Base-by-base conservation (phyloP, 345 rosid species). In the Geranium brycei region DNA sequence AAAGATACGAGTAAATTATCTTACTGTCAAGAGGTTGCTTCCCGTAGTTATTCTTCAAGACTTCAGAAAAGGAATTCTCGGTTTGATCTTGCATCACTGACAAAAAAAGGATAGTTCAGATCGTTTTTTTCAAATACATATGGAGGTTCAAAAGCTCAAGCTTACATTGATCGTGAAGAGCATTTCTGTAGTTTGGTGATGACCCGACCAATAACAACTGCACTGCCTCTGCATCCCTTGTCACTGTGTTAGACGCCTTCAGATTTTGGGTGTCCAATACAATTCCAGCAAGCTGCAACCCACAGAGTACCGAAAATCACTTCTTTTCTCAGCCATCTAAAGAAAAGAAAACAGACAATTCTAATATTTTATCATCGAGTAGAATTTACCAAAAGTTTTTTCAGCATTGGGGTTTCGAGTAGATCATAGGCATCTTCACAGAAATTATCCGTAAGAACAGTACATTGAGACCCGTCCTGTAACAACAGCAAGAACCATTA, bases 371-470 rank as follows among this genome's bases (percentile, higher is more conserved):
- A 41, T 41, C 53, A 19, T 59, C 4, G 19, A 2, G 16, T 16
- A 13, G 11, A 4, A 65, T 58, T 61, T 76, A 83, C 87, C 87
- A 83, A 55, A 71, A 80, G 85, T 61, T 64, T 83, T 70, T 80
- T 82, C 71, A 83, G 71, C 58, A 72, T 15, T 11, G 80, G 71
- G 17, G 64, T 78, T 72, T 82, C 76, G 28, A 86, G 85, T 65
- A 83, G 72, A 70, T 86, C 84, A 64, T 82, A 83, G 58, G 88
- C 91, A 62, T 79, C 88, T 74, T 86, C 91, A 68, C 88, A 83
- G 69, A 75, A 82, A 70, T 83, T 80, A 68, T 86, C 91, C 14
- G 88, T 83, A 3, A 86, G 84, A 69, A 77, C 65, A 15, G 91
- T 77, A 75, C 87, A 86, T 51, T 64, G 80, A 59, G 88, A 83